Conservation (phyloP, 1,139 yeast species). For the Suzukiozyma palmioleophila region DNA sequence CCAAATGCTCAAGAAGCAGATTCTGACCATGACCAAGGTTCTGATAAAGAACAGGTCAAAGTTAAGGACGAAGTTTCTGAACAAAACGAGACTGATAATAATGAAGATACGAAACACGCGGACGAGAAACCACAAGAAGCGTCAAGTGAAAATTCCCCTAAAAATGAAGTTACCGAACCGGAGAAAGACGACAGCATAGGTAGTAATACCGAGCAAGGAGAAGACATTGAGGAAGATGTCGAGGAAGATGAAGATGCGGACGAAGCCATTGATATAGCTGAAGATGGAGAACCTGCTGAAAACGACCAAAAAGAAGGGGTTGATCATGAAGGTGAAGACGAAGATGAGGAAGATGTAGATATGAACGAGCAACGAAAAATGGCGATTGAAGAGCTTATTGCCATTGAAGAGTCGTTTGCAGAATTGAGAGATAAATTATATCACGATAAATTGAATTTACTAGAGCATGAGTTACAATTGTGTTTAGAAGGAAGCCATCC, state of each 20-base stretch:
- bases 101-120: too few relatives aligned
- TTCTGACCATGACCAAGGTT: too few relatives aligned
- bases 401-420: conserved; percentile 84
- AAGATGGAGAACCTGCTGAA: conserved; percentile 5
- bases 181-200: conserved; percentile 11
- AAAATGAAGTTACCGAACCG: conserved; percentile 9
- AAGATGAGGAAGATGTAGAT: conserved; percentile 33
- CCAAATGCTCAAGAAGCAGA: too few relatives aligned
- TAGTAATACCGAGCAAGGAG: conserved; percentile 9
- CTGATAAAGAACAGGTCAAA: too few relatives aligned
- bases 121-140: too few relatives aligned
- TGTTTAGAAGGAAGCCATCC: conserved; percentile 92
- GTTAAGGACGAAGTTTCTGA: too few relatives aligned
- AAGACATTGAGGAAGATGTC: conserved; percentile 4
- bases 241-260: conserved; percentile 11
- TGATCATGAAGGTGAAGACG: conserved; percentile 20
- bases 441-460: conserved; percentile 67
- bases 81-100: too few relatives aligned
- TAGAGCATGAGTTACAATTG: conserved; percentile 79
- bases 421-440: conserved; percentile 72
- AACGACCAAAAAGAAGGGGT: conserved; percentile 13
- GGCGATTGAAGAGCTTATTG: conserved; percentile 67
- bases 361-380: conserved; percentile 50
- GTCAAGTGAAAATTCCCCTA: conserved; percentile 4
- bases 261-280: conserved; percentile 10